These are phyloP conservation scores for Pythium aphanidermatum DNA, from an alignment of 352 stramenopile species.

Conservation along the genomic window DNA sequence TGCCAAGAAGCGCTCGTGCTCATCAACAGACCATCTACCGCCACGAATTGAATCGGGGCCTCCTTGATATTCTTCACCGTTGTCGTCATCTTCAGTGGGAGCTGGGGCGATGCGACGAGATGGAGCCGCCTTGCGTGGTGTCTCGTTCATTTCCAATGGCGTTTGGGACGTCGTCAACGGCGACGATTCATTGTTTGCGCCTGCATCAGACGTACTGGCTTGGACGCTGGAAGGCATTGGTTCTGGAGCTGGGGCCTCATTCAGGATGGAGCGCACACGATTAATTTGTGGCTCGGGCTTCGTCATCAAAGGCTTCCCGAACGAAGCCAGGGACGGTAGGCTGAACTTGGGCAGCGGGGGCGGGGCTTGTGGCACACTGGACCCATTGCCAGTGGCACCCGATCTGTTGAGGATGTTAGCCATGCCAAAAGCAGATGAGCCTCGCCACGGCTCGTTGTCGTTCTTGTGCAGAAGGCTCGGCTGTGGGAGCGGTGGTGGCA, in stretches of 20 bases:
- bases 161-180: conserved; percentile 13
- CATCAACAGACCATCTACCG: conserved; percentile 77
- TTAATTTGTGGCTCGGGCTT: conserved; percentile 38
- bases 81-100: conserved; percentile 61
- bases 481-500: conserved; percentile 1
- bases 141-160: conserved; percentile 25
- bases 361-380: conserved; percentile 5
- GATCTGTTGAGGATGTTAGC: conserved; percentile 82
- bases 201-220: conserved; percentile 1
- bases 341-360: conserved; percentile 53
- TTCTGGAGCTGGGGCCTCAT: conserved; percentile 24
- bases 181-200: conserved; percentile 17
- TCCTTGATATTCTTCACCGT: conserved; percentile 46
- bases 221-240: background rate
- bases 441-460: conserved; percentile 59
- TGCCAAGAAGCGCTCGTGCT: conserved; percentile 82
- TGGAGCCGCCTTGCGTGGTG: conserved; percentile 19
- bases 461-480: conserved; percentile 31
- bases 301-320: conserved; percentile 51
- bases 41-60: conserved; percentile 55
- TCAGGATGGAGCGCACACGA: conserved; percentile 28
- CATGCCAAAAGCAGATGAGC: conserved; percentile 64
- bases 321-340: conserved; percentile 71
- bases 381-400: no score
- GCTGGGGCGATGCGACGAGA: conserved; percentile 48